phyloP scores from a whole-genome alignment of 495 filamentous ascomycete genomes.

The Staphylotrichum longicolle region DNA sequence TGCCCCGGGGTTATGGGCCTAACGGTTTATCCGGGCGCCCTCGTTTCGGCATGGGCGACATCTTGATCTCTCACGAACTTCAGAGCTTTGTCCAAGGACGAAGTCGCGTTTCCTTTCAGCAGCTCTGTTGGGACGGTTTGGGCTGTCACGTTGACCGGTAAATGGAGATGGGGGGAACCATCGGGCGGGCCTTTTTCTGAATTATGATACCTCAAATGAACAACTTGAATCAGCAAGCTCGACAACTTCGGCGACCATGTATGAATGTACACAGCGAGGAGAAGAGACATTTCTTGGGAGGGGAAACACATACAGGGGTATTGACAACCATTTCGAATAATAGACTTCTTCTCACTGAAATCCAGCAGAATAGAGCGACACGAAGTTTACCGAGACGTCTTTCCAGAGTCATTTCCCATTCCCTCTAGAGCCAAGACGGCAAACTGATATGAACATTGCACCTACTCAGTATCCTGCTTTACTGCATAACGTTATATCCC shows the following conservation, averaged over 20 bases:
- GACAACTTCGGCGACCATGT: too few relatives aligned
- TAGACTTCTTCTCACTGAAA: too few relatives aligned
- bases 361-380: too few relatives aligned
- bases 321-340: background rate
- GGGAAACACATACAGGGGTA: too few relatives aligned
- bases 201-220: conserved; percentile 13
- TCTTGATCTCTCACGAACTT: background rate
- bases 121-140: background rate
- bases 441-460: too few relatives aligned
- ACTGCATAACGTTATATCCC: background rate
- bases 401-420: too few relatives aligned
- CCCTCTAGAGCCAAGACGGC: too few relatives aligned
- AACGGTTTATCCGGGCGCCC: background rate
- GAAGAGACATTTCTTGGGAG: too few relatives aligned
- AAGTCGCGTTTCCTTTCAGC: background rate
- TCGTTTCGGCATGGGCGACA: too few relatives aligned
- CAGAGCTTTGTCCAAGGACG: background rate
- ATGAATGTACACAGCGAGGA: too few relatives aligned
- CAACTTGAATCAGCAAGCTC: background rate
- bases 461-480: background rate
- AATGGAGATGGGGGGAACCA: background rate
- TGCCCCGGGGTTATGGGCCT: too few relatives aligned
- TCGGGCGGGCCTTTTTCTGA: background rate
- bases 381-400: too few relatives aligned
- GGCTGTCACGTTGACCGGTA: background rate